Percentiles rank a stretch among this genome's conserved stretches.
phyloP scores from a whole-genome alignment of 768 basidiomycete genomes.

The Russula ochroleuca region DNA sequence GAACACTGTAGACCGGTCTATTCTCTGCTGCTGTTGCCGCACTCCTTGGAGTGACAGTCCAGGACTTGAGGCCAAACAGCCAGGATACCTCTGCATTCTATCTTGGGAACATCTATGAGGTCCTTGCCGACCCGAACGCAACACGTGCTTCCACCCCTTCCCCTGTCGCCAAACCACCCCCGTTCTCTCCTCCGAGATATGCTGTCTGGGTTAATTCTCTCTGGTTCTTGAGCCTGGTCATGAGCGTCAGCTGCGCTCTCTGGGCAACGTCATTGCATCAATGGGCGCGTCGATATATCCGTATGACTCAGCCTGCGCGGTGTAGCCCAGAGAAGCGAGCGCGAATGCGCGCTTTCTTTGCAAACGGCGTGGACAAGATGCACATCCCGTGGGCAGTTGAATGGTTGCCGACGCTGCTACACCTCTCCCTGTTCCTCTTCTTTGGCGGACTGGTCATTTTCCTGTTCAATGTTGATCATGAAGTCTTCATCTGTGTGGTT shows the following conservation, averaged over 20 bases:
- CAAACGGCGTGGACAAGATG: too few species aligned
- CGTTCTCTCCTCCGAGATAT: background rate
- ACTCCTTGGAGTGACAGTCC: background rate
- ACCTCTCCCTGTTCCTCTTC: too few species aligned
- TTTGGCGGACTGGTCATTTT: too few species aligned
- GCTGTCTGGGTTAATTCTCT: background rate
- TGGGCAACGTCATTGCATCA: slow-evolving; percentile 8
- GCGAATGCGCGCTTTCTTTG: too few species aligned
- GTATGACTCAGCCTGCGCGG: background rate
- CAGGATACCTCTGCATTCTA: background rate
- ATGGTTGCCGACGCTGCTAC: too few species aligned
- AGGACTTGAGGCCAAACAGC: background rate
- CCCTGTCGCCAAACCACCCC: background rate
- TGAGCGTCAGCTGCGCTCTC: background rate
- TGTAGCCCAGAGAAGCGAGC: background rate
- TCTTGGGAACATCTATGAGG: background rate
- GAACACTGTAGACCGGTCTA: too few species aligned
- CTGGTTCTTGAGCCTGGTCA: too few species aligned
- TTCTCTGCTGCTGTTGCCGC: too few species aligned
- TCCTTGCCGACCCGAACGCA: background rate
- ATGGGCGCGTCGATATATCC: background rate
- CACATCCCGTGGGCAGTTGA: too few species aligned
- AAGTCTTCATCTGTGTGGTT: too few species aligned
- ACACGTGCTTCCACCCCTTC: too few species aligned
- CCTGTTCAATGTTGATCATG: too few species aligned